Conservation (phyloP, 1,284 basidiomycete genomes). For the Pyrrhoderma lamaoense region DNA sequence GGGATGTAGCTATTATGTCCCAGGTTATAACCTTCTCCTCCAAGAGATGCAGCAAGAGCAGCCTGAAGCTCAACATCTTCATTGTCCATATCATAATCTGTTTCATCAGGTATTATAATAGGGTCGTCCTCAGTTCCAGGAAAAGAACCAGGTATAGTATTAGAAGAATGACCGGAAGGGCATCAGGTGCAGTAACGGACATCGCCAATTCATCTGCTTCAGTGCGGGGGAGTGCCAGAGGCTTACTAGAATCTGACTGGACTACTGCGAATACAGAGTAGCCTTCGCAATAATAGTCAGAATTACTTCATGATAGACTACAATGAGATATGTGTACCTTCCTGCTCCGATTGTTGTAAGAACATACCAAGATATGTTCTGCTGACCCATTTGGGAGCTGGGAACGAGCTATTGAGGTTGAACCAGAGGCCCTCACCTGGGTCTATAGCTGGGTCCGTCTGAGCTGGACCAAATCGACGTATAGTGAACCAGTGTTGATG, state of each 20-base stretch:
- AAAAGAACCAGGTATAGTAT: constrained; percentile 8
- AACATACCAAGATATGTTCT: constrained; percentile 81
- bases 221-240: constrained; percentile 49
- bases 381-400: constrained; percentile 74
- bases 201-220: constrained; percentile 61
- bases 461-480: constrained; percentile 65
- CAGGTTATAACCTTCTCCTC: constrained; percentile 21
- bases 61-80: constrained; percentile 85
- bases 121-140: background rate
- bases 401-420: constrained; percentile 79
- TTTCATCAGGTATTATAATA: constrained; percentile 18
- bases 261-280: constrained; percentile 85
- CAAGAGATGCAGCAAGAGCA: constrained; percentile 73
- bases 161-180: constrained; percentile 22
- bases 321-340: constrained; percentile 44
- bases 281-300: constrained; percentile 39
- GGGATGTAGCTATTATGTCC: constrained; percentile 3
- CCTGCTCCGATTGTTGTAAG: constrained; percentile 78
- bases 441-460: constrained; percentile 35
- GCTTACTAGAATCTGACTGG: constrained; percentile 40
- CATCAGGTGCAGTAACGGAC: constrained; percentile 34
- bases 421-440: constrained; percentile 72
- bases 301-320: background rate
- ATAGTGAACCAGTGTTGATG: constrained; percentile 87
- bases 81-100: constrained; percentile 52